Conservation (phyloP, 2,329 filamentous ascomycete genomes). For the Pseudocercospora crystallina region DNA sequence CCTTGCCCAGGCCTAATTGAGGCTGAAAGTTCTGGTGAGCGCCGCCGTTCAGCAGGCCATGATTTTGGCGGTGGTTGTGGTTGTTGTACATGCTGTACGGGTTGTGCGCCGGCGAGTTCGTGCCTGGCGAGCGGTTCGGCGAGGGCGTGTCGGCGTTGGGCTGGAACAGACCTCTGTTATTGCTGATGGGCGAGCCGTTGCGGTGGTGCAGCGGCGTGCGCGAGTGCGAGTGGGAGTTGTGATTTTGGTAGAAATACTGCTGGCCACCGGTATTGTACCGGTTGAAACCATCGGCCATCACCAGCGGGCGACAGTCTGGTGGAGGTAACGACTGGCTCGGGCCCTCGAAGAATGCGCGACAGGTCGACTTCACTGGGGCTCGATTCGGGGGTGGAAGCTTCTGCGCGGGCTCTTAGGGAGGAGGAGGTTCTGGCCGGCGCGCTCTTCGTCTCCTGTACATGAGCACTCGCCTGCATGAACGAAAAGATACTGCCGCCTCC, state of each 20-base stretch:
- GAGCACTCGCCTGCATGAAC: conserved; percentile 41
- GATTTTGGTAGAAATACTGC: conserved; percentile 58
- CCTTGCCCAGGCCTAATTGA: conserved; percentile 63
- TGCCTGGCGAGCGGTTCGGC: conserved; percentile 58
- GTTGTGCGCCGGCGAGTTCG: conserved; percentile 51
- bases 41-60: conserved; percentile 72
- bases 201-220: conserved; percentile 47
- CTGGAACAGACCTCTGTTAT: conserved; percentile 43
- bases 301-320: conserved; percentile 40
- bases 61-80: conserved; percentile 64
- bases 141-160: conserved; percentile 53
- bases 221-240: conserved; percentile 47
- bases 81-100: conserved; percentile 81
- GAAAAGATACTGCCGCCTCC: conserved; percentile 21
- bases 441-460: conserved; percentile 53
- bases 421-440: conserved; percentile 45
- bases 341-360: conserved; percentile 12
- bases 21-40: conserved; percentile 55
- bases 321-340: conserved; percentile 16
- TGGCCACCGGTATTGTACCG: conserved; percentile 63
- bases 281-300: conserved; percentile 69
- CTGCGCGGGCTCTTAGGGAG: conserved; percentile 37
- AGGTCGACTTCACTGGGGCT: conserved; percentile 21
- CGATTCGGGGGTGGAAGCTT: conserved; percentile 24
- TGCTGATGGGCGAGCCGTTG: conserved; percentile 48